Conservation (phyloP, 2,329 filamentous ascomycete species). For the Fusarium lyarnte region DNA sequence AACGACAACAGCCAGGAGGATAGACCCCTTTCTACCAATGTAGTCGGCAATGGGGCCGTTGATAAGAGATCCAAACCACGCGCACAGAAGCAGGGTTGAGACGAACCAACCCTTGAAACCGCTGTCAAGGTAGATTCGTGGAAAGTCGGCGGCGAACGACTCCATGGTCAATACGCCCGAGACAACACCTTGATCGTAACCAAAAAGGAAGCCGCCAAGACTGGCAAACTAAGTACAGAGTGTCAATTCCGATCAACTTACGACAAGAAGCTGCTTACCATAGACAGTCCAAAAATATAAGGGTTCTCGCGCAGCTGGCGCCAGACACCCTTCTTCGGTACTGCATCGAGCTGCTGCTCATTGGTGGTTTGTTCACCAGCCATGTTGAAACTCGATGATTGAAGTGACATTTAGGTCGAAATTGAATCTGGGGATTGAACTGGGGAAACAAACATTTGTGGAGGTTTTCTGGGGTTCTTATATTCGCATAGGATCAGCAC, state of each 20-base stretch:
- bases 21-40: constrained; percentile 46
- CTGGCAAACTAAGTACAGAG: constrained; percentile 37
- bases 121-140: constrained; percentile 49
- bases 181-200: constrained; percentile 53
- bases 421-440: not conserved
- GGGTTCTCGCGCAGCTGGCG: not conserved
- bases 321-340: not conserved
- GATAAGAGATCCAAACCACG: constrained; percentile 58
- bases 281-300: not conserved
- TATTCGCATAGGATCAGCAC: not conserved
- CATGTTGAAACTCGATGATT: not conserved
- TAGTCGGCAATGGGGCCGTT: constrained; percentile 50
- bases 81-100: constrained; percentile 58
- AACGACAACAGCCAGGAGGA: constrained; percentile 47
- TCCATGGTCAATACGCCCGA: constrained; percentile 50
- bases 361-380: not conserved
- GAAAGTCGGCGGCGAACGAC: constrained; percentile 46
- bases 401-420: too few species aligned
- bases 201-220: constrained; percentile 54
- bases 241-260: not conserved
- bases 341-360: not conserved
- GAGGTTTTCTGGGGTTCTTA: not conserved
- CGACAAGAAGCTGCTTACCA: accelerated
- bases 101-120: constrained; percentile 56
- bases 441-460: not conserved